These are phyloP conservation scores for Candida sp. DNA, from an alignment of 1,139 yeast genomes.

Conservation along the genomic window DNA sequence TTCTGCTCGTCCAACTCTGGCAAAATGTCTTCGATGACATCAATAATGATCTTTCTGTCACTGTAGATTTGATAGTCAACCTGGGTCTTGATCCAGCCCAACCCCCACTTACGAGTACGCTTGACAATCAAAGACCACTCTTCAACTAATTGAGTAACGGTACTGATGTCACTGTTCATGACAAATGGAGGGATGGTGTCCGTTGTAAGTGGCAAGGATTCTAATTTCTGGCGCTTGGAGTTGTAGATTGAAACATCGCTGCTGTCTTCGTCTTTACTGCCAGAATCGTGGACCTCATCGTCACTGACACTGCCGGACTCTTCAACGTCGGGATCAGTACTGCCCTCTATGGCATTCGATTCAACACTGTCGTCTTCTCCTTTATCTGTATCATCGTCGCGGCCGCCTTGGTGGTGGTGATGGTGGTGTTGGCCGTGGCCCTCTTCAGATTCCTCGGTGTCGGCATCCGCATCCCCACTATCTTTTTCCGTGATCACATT, in stretches of 20 bases:
- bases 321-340: background rate
- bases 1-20: constrained; percentile 8
- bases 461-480: too few relatives aligned
- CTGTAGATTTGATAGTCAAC: constrained; percentile 13
- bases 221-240: constrained; percentile 12
- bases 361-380: background rate
- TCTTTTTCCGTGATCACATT: too few relatives aligned
- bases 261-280: background rate
- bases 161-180: constrained; percentile 14
- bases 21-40: constrained; percentile 15
- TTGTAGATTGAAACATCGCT: background rate
- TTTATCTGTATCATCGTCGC: background rate
- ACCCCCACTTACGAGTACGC: constrained; percentile 13
- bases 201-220: constrained; percentile 10
- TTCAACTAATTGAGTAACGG: constrained; percentile 18
- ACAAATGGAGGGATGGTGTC: constrained; percentile 14
- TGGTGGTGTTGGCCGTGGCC: too few relatives aligned
- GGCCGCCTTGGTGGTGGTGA: too few relatives aligned
- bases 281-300: constrained; percentile 10
- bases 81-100: constrained; percentile 17
- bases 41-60: constrained; percentile 13
- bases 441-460: too few relatives aligned
- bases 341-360: constrained; percentile 9
- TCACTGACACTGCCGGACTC: constrained; percentile 9
- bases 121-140: constrained; percentile 16